Evolutionary conservation across 139 green algal species (phyloP).

Genomic region (Chlorella vulgaris): DNA sequence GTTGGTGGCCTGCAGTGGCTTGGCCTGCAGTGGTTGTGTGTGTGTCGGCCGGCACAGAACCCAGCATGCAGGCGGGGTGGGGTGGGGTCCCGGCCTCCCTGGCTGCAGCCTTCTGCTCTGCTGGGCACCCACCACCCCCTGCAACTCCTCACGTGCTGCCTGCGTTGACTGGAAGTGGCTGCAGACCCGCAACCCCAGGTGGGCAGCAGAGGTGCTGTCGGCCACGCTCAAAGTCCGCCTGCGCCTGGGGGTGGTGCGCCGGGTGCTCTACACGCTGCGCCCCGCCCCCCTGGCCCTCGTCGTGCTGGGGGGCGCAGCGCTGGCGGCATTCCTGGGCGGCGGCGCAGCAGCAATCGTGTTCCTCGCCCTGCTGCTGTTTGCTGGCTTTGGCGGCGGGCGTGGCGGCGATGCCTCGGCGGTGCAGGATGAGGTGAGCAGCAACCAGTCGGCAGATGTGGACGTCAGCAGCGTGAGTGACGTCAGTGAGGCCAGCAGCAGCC

Average conservation of each 20-base stretch:
- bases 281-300: conserved; percentile 30
- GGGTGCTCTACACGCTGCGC: conserved; percentile 37
- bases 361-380: conserved; percentile 27
- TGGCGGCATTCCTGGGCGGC: conserved; percentile 18
- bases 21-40: too few species aligned
- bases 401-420: background rate
- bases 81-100: too few species aligned
- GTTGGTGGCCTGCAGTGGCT: background rate
- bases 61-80: too few species aligned
- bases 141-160: too few species aligned
- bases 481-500: conserved; percentile 21
- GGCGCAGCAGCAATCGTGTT: background rate
- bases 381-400: background rate
- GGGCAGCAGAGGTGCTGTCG: conserved; percentile 38
- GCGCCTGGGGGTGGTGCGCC: conserved; percentile 31
- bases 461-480: conserved; percentile 2
- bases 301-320: conserved; percentile 8
- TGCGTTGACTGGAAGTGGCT: background rate
- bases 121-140: too few species aligned
- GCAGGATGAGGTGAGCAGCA: conserved; percentile 6
- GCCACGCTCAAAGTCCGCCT: conserved; percentile 37
- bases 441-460: background rate
- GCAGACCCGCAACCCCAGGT: conserved; percentile 20
- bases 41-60: too few species aligned
- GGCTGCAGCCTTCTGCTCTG: too few species aligned